Evolutionary conservation across 129 eudicot species (phyloP), one percentile per base, ranked within the genome.

Genomic region (Flaveria robusta): DNA sequence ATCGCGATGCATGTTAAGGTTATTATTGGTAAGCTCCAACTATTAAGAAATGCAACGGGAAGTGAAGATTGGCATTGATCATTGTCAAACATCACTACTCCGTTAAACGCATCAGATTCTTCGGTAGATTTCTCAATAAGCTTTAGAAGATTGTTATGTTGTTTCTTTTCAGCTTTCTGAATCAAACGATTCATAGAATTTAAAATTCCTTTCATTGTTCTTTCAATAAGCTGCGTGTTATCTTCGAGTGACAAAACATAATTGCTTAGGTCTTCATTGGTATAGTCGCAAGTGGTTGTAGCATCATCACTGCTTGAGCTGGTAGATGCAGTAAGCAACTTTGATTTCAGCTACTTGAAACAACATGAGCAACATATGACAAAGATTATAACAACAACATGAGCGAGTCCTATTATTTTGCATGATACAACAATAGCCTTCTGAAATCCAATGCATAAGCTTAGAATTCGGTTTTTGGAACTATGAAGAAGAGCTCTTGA

Each of bases 1-100:
- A 22, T 4, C 0, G 73, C 73, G 19, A 68, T 43, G n/a, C 73
- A 68, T 43, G 73, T 68, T 68, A 68, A 68, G 39, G 8, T 68
- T 23, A 68, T 11, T 68, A 43, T 43, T 13, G 73, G 73, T 68
- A 68, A 67, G 34, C 71, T 67, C 71, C 52, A 67, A 23, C 54
- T 68, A 2, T 68, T 68, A 20, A 68, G 20, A 41, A 0, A 20
- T 14, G 22, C 73, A 42, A 68, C 39, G 11, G 20, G 7, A 68
- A 41, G 20, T 1, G 22, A 3, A 11, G 37, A 20, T 45, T 22
- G 73, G 45, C 43, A 1, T 13, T 45, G 73, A 68, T 68, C 22
- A 3, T 10, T 20, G 39, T 68, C 73, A 42, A 68, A 68, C 5
- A 2, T 1, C 56, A 10, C 39, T 4, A 68, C 56, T 20, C 73